Conservation (phyloP, 768 basidiomycete species). For the Tricholoma saponaceum region DNA sequence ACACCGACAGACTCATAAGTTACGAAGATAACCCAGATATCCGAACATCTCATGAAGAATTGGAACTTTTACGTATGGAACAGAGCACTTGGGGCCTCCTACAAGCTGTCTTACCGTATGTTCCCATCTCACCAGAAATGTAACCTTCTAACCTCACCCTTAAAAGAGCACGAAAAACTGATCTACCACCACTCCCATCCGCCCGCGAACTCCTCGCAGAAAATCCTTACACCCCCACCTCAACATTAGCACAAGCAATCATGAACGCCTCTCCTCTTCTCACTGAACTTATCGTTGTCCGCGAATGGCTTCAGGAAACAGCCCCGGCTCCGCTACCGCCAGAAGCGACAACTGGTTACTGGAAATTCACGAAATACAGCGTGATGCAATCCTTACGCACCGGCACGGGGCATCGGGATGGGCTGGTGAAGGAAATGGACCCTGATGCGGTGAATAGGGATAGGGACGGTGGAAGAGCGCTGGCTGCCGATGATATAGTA, state of each 20-base stretch:
- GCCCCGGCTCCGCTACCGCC: slow-evolving; percentile 57
- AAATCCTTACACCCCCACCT: slow-evolving; percentile 82
- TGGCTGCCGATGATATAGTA: slow-evolving; percentile 80
- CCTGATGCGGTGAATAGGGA: slow-evolving; percentile 72
- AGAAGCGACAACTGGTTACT: slow-evolving; percentile 78
- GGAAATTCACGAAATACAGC: slow-evolving; percentile 76
- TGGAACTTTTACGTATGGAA: slow-evolving; percentile 67
- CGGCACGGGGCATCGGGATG: slow-evolving; percentile 40
- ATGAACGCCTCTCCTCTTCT: slow-evolving; percentile 66
- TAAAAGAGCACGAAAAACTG: slow-evolving; percentile 60
- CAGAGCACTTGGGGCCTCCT: slow-evolving; percentile 80
- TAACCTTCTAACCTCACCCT: neutral
- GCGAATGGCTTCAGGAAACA: slow-evolving; percentile 86
- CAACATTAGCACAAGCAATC: slow-evolving; percentile 69
- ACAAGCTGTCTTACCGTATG: slow-evolving; percentile 74
- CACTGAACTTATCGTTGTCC: slow-evolving; percentile 72
- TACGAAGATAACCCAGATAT: slow-evolving; percentile 37
- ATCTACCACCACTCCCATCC: slow-evolving; percentile 39
- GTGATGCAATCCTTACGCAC: slow-evolving; percentile 62
- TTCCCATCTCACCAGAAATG: slow-evolving; percentile 13
- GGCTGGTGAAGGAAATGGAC: slow-evolving; percentile 67
- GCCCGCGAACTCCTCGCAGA: slow-evolving; percentile 53
- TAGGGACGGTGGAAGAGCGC: slow-evolving; percentile 31
- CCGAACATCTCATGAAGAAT: slow-evolving; percentile 41
- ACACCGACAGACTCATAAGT: slow-evolving; percentile 44